Evolutionary conservation across 2,329 filamentous ascomycete species (phyloP).

Genomic region (Cryoendolithus antarcticus): DNA sequence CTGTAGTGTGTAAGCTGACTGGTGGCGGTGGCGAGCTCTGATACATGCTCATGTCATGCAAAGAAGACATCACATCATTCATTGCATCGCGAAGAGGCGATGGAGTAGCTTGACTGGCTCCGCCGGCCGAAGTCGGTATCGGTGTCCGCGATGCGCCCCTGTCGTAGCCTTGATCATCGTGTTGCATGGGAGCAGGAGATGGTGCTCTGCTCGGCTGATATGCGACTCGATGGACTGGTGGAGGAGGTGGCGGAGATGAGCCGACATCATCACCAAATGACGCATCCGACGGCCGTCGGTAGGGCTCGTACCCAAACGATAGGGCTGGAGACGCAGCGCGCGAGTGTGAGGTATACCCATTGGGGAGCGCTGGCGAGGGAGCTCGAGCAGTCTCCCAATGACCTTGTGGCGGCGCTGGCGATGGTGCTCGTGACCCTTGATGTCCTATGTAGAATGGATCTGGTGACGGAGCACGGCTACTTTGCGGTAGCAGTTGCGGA

Average conservation of each 20-base stretch:
- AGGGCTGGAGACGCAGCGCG: neutral
- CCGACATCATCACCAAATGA: conserved; percentile 30
- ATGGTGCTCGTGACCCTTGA: conserved; percentile 10
- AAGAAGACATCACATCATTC: conserved; percentile 93
- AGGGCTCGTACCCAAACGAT: conserved; percentile 23
- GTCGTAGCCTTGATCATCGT: conserved; percentile 30
- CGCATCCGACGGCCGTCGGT: neutral
- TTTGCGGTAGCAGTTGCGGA: conserved; percentile 16
- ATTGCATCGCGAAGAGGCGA: conserved; percentile 89
- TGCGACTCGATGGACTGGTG: conserved; percentile 60
- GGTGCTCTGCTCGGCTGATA: conserved; percentile 39
- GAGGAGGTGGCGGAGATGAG: conserved; percentile 67
- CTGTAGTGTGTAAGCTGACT: conserved; percentile 29
- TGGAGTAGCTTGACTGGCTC: conserved; percentile 47
- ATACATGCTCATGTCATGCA: conserved; percentile 69
- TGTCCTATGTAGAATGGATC: conserved; percentile 14
- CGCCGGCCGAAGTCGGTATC: conserved; percentile 55
- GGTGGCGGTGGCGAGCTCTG: conserved; percentile 36
- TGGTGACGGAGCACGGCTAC: conserved; percentile 17
- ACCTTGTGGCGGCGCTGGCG: conserved; percentile 3
- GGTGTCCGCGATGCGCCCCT: conserved; percentile 48
- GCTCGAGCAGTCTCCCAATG: conserved; percentile 23
- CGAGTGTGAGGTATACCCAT: neutral
- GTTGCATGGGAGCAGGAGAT: conserved; percentile 27
- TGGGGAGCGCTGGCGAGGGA: conserved; percentile 27